Evolutionary conservation across 2,329 filamentous ascomycete genomes (phyloP).

Genomic region (Aureobasidium vineae): DNA sequence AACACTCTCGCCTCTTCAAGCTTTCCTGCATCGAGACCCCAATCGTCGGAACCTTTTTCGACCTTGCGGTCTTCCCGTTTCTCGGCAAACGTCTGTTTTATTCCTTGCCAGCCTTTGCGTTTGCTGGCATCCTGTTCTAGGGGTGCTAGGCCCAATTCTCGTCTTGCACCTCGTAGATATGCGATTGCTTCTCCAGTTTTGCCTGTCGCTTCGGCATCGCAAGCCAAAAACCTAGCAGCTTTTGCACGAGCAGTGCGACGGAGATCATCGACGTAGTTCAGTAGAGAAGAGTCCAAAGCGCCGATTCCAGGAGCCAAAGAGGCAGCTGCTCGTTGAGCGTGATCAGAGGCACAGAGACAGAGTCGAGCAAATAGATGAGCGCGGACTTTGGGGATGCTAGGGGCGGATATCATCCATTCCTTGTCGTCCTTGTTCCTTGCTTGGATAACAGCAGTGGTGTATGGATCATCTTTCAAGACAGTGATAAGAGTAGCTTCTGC

Average conservation of each 20-base stretch:
- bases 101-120: constrained; percentile 58
- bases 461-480: constrained; percentile 92
- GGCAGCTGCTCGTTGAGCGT: constrained; percentile 69
- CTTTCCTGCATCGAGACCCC: constrained; percentile 81
- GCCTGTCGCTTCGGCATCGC: constrained; percentile 80
- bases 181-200: constrained; percentile 82
- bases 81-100: constrained; percentile 74
- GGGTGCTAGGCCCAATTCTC: constrained; percentile 65
- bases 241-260: constrained; percentile 73
- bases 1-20: constrained; percentile 82
- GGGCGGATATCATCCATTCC: constrained; percentile 96
- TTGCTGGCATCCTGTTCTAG: constrained; percentile 42
- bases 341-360: constrained; percentile 83
- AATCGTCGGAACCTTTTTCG: constrained; percentile 63
- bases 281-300: constrained; percentile 63
- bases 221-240: constrained; percentile 84
- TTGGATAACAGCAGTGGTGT: constrained; percentile 77
- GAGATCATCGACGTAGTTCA: constrained; percentile 74
- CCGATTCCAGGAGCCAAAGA: constrained; percentile 46
- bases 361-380: constrained; percentile 84
- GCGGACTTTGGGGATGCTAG: constrained; percentile 82
- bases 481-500: constrained; percentile 88
- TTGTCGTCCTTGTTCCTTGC: constrained; percentile 77
- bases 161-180: constrained; percentile 76
- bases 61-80: constrained; percentile 75